A percentile compares a stretch with the other conserved stretches of the same genome.
Evolutionary conservation across 1,284 basidiomycete species (phyloP).

Genomic region (Ganoderma sp.): DNA sequence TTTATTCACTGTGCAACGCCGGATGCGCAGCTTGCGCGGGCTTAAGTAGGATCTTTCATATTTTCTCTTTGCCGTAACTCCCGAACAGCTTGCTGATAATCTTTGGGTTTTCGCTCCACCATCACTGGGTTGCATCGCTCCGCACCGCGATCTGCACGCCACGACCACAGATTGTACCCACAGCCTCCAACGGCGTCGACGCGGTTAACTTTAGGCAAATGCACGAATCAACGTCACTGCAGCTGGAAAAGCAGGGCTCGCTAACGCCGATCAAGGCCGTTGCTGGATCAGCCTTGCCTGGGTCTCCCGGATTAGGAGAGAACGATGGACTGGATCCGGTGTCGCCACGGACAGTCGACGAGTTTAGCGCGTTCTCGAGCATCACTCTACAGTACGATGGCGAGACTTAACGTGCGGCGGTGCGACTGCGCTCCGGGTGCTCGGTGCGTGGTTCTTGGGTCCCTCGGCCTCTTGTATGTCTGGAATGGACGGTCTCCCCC

Average conservation of each 20-base stretch:
- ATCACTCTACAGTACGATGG: conserved; percentile 88
- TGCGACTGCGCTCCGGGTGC: conserved; percentile 14
- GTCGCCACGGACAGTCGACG: conserved; percentile 48
- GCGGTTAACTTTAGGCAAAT: conserved; percentile 91
- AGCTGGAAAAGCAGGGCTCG: conserved; percentile 69
- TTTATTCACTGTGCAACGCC: background rate
- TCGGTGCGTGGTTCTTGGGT: conserved; percentile 5
- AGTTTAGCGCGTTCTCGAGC: conserved; percentile 86
- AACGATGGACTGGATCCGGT: conserved; percentile 57
- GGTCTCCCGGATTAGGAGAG: conserved; percentile 52
- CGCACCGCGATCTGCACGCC: conserved; percentile 15
- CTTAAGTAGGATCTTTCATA: background rate
- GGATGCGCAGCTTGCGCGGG: conserved; percentile 5
- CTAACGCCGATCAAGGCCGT: conserved; percentile 43
- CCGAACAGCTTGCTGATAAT: conserved; percentile 24
- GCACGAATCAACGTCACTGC: conserved; percentile 88
- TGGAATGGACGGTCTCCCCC: background rate
- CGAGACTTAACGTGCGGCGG: conserved; percentile 46
- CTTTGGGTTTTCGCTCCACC: conserved; percentile 8
- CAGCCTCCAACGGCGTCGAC: conserved; percentile 82
- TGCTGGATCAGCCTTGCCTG: conserved; percentile 44
- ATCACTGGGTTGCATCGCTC: conserved; percentile 11
- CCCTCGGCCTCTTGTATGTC: conserved; percentile 9
- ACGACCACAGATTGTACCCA: conserved; percentile 75
- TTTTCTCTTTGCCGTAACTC: conserved; percentile 16